Evolutionary conservation across 805 yeast genomes (phyloP).

Genomic region (Candida boidinii): DNA sequence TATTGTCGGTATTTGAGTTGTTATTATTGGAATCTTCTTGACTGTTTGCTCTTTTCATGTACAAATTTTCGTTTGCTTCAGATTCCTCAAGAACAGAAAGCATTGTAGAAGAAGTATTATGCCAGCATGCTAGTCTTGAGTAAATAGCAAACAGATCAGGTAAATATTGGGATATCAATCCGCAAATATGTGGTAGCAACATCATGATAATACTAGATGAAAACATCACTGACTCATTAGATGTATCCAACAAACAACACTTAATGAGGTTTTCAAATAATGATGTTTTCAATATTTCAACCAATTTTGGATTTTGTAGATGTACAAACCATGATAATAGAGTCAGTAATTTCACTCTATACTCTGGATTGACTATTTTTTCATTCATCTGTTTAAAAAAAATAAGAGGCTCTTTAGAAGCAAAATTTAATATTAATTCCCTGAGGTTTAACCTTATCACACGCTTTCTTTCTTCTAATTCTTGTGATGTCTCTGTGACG

Average conservation of each 20-base stretch:
- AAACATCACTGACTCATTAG: slow-evolving; percentile 30
- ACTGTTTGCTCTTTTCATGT: too few species aligned
- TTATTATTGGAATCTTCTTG: too few species aligned
- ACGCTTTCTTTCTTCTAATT: slow-evolving; percentile 38
- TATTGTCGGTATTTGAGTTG: too few species aligned
- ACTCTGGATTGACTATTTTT: slow-evolving; percentile 22
- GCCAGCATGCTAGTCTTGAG: slow-evolving; percentile 35
- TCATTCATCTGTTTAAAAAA: slow-evolving; percentile 30
- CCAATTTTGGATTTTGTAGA: slow-evolving; percentile 11
- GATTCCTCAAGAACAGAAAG: too few species aligned
- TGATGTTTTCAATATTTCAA: slow-evolving; percentile 24
- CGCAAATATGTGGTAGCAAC: slow-evolving; percentile 24
- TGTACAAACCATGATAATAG: slow-evolving; percentile 24
- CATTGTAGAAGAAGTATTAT: too few species aligned
- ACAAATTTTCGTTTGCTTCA: too few species aligned
- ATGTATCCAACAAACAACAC: slow-evolving; percentile 32
- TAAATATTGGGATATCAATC: slow-evolving; percentile 23
- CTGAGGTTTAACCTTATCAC: slow-evolving; percentile 38
- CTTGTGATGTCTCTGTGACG: slow-evolving; percentile 25
- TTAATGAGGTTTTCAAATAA: slow-evolving; percentile 29
- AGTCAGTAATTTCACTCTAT: slow-evolving; percentile 30
- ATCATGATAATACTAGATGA: slow-evolving; percentile 23
- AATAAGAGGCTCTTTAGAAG: slow-evolving; percentile 25
- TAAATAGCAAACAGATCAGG: slow-evolving; percentile 36
- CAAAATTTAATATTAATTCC: slow-evolving; percentile 32